Evolutionary conservation across 2,329 filamentous ascomycete species (phyloP).

Genomic region (Pseudogymnoascus verrucosus): DNA sequence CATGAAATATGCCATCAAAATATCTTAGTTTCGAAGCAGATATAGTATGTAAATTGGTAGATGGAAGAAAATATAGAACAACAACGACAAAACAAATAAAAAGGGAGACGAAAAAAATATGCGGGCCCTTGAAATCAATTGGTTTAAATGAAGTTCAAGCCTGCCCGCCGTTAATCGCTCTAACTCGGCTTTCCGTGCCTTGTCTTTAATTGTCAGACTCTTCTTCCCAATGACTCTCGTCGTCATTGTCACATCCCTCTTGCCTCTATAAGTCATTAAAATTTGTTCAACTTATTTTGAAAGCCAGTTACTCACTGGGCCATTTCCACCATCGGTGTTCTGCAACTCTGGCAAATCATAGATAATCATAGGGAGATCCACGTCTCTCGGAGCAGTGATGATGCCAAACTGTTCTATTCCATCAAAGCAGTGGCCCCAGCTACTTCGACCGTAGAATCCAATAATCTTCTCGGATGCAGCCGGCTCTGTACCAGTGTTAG

Average conservation of each 20-base stretch:
- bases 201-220: not conserved
- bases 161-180: not conserved
- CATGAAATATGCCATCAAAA: not conserved
- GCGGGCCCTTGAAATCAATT: not conserved
- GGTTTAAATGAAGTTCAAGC: not conserved
- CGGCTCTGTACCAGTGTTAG: slow-evolving; percentile 23
- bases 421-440: slow-evolving; percentile 15
- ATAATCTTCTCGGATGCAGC: slow-evolving; percentile 33
- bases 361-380: slow-evolving; percentile 32
- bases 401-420: slow-evolving; percentile 38
- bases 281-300: not conserved
- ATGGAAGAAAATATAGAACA: not conserved
- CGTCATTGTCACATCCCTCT: not conserved
- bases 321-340: slow-evolving; percentile 24
- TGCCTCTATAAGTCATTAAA: not conserved
- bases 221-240: not conserved
- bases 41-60: not conserved
- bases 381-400: slow-evolving; percentile 34
- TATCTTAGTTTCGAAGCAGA: not conserved
- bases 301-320: not conserved
- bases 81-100: not conserved
- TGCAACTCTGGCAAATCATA: slow-evolving; percentile 37
- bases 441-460: slow-evolving; percentile 38
- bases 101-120: not conserved
- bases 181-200: not conserved